These are phyloP conservation scores for Endothia cerciana DNA, from an alignment of 2,329 filamentous ascomycete species.

Conservation along the genomic window DNA sequence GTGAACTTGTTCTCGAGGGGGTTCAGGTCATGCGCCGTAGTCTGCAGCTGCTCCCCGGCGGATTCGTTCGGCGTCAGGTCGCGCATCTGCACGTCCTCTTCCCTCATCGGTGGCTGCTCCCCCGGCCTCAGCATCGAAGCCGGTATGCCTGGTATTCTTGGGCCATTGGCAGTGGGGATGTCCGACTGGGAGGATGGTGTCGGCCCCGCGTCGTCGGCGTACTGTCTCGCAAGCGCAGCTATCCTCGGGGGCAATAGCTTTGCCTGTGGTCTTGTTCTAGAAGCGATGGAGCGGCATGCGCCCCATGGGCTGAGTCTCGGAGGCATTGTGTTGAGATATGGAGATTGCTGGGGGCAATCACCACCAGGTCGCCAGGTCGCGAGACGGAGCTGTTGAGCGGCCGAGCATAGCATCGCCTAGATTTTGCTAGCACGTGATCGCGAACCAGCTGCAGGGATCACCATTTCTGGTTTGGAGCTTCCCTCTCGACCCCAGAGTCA, in stretches of 20 bases:
- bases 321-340: slow-evolving; percentile 49
- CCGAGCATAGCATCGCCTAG: background rate
- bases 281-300: slow-evolving; percentile 46
- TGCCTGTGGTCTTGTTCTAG: slow-evolving; percentile 42
- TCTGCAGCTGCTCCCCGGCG: slow-evolving; percentile 42
- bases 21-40: slow-evolving; percentile 39
- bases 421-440: slow-evolving; percentile 13
- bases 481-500: background rate
- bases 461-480: background rate
- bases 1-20: slow-evolving; percentile 39
- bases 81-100: slow-evolving; percentile 42
- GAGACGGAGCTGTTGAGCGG: slow-evolving; percentile 2
- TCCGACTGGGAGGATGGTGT: slow-evolving; percentile 18
- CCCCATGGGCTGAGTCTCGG: slow-evolving; percentile 56
- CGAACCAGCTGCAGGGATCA: background rate
- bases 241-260: slow-evolving; percentile 33
- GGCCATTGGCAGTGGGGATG: slow-evolving; percentile 10
- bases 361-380: background rate
- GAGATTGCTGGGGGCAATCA: slow-evolving; percentile 22
- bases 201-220: slow-evolving; percentile 34
- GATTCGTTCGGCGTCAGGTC: slow-evolving; percentile 45
- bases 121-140: slow-evolving; percentile 20
- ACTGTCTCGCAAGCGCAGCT: slow-evolving; percentile 34
- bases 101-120: slow-evolving; percentile 7
- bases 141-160: slow-evolving; percentile 22